phyloP scores from a whole-genome alignment of 2,329 filamentous ascomycete genomes.

The Penicillium sp. region DNA sequence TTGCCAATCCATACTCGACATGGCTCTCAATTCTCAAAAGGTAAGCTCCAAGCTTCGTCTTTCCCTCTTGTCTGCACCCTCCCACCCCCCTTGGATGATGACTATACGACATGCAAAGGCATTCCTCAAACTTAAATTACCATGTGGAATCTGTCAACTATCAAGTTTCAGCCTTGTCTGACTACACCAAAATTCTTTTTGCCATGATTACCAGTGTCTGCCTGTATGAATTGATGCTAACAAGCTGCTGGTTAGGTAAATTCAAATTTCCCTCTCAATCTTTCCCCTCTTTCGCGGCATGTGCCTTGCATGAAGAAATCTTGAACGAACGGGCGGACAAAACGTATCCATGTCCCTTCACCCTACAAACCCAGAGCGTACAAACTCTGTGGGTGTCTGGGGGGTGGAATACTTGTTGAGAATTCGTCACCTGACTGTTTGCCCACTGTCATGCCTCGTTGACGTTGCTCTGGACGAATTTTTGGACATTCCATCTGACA shows the following conservation, averaged over 20 bases:
- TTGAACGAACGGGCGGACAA: conserved; percentile 72
- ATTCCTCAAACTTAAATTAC: conserved; percentile 68
- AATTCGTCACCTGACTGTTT: conserved; percentile 64
- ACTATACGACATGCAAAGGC: conserved; percentile 65
- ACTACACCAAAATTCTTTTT: conserved; percentile 34
- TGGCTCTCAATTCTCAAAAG: conserved; percentile 41
- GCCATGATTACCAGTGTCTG: conserved; percentile 20
- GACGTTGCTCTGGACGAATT: conserved; percentile 14
- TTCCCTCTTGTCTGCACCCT: conserved; percentile 12
- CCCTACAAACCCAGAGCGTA: conserved; percentile 60
- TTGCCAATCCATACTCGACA: conserved; percentile 4
- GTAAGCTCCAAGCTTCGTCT: conserved; percentile 33
- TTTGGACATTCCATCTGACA: conserved; percentile 25
- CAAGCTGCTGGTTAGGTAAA: conserved; percentile 36
- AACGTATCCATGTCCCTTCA: conserved; percentile 56
- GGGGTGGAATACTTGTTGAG: conserved; percentile 64
- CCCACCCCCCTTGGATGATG: conserved; percentile 56
- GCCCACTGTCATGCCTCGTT: conserved; percentile 24
- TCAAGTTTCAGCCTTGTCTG: conserved; percentile 73
- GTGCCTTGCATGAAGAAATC: conserved; percentile 57
- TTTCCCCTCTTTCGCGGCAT: conserved; percentile 19
- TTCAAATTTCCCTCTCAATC: conserved; percentile 17
- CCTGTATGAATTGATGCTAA: conserved; percentile 31
- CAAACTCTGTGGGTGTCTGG: conserved; percentile 62
- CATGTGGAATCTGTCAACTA: conserved; percentile 63